Base-by-base conservation (phyloP, 805 yeast species). In the Lachancea sp. region DNA sequence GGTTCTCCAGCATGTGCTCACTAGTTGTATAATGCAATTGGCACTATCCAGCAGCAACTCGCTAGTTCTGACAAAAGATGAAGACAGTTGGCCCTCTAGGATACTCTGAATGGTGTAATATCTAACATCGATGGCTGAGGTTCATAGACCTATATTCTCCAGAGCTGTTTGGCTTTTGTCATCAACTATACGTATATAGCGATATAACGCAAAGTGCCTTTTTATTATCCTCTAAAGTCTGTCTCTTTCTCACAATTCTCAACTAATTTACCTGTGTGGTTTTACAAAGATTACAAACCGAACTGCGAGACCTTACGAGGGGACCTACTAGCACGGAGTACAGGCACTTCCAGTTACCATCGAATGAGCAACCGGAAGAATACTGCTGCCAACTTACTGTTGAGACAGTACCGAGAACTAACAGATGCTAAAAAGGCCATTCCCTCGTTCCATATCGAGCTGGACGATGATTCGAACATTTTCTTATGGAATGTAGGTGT, bases 341-440 rank as follows among this genome's bases (percentile, higher is more conserved):
- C n/a, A n/a, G n/a, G n/a, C n/a, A n/a, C n/a, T n/a, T n/a, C n/a
- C n/a, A n/a, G n/a, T n/a, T n/a, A n/a, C n/a, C n/a, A 13, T 12
- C n/a, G 20, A 11, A 40, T 40, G 43, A 40, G 43, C 62, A 52
- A 53, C 35, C 60, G 61, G 30, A 62, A 60, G 44, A 74, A 71
- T 54, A 72, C 81, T 22, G 88, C 90, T 21, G 88, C 95, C 13
- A 80, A 94, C 46, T 74, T 90, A 43, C 72, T 90, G 43, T 82
- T 87, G 78, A 88, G 92, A 74, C 97, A 90, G 73, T 89, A 72
- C 67, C 79, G 85, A 61, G 97, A 90, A 60, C 80, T 90, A 44
- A 86, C 96, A 17, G 94, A 89, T 67, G 95, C 97, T 8, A 83
- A 81, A 57, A 85, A 83, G 60, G 89, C 83, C 29, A 75, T 77